phyloP scores from a whole-genome alignment of 2,329 filamentous ascomycete species.

The Xylaria polymorpha region DNA sequence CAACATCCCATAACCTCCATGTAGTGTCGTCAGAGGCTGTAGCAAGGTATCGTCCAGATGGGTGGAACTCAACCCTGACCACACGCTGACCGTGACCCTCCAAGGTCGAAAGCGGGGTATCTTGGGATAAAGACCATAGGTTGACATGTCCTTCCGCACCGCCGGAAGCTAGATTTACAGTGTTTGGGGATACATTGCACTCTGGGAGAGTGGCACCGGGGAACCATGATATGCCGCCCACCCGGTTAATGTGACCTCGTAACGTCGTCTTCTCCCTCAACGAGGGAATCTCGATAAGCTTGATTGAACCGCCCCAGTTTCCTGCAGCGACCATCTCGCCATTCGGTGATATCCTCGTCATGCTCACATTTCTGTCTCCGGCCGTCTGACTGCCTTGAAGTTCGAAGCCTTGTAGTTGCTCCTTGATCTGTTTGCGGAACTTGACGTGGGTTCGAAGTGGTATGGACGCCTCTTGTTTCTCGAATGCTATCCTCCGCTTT shows the following conservation, averaged over 20 bases:
- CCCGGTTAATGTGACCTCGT: constrained; percentile 86
- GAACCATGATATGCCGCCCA: constrained; percentile 91
- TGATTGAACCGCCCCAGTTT: constrained; percentile 92
- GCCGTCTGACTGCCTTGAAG: constrained; percentile 94
- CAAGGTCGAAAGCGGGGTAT: constrained; percentile 85
- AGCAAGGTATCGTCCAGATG: constrained; percentile 87
- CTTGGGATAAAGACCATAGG: constrained; percentile 88
- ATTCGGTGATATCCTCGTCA: constrained; percentile 89
- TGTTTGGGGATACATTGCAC: constrained; percentile 75
- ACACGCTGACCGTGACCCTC: constrained; percentile 88
- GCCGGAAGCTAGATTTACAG: constrained; percentile 88
- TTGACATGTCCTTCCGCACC: constrained; percentile 89
- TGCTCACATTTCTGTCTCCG: constrained; percentile 89
- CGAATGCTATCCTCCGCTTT: constrained; percentile 78
- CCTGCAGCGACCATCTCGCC: constrained; percentile 87
- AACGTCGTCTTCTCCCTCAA: constrained; percentile 80
- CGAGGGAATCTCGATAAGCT: constrained; percentile 84
- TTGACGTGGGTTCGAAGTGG: constrained; percentile 90
- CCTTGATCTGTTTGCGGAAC: constrained; percentile 89
- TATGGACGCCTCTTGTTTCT: constrained; percentile 84
- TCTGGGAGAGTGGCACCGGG: constrained; percentile 81
- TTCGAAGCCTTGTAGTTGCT: constrained; percentile 83
- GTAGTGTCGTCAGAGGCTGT: constrained; percentile 96
- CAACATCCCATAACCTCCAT: constrained; percentile 92
- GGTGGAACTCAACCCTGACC: constrained; percentile 93